Conservation (phyloP, 176 grass and related monocot species). For the Triticum turgidum region DNA sequence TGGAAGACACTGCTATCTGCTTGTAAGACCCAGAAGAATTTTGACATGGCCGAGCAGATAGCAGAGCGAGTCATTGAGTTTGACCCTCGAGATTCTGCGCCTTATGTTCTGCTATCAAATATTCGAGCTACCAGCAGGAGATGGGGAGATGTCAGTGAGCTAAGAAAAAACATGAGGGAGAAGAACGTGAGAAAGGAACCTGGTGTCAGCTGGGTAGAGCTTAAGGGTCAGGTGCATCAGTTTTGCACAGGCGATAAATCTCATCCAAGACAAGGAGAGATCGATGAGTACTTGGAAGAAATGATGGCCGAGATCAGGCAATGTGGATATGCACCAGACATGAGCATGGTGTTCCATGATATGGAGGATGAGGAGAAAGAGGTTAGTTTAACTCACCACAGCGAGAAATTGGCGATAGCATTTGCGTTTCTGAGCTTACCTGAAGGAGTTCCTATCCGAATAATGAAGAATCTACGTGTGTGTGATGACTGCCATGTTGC, state of each 20-base stretch:
- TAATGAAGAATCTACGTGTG: conserved; percentile 83
- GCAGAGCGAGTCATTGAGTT: conserved; percentile 56
- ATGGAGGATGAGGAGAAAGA: conserved; percentile 86
- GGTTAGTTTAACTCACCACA: conserved; percentile 63
- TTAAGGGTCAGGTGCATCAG: conserved; percentile 65
- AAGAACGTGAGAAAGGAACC: conserved; percentile 69
- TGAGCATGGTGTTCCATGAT: conserved; percentile 72
- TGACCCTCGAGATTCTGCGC: conserved; percentile 60
- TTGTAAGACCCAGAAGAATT: conserved; percentile 60
- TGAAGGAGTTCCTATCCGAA: conserved; percentile 54
- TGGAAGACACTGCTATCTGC: conserved; percentile 78
- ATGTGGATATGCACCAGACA: conserved; percentile 61
- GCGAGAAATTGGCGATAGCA: conserved; percentile 71
- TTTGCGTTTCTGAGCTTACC: conserved; percentile 69
- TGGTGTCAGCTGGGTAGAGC: conserved; percentile 72
- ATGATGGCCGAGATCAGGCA: conserved; percentile 53
- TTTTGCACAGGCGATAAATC: conserved; percentile 61
- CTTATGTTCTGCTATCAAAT: conserved; percentile 72
- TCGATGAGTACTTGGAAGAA: conserved; percentile 50
- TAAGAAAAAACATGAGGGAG: conserved; percentile 54
- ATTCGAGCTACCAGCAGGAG: conserved; percentile 55
- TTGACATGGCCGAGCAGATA: conserved; percentile 58
- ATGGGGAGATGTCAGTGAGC: conserved; percentile 52
- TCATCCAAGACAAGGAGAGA: conserved; percentile 50
- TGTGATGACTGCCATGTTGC: conserved; percentile 76